Base-by-base conservation (phyloP, 106 monocot species). In the Chionographis japonica region DNA sequence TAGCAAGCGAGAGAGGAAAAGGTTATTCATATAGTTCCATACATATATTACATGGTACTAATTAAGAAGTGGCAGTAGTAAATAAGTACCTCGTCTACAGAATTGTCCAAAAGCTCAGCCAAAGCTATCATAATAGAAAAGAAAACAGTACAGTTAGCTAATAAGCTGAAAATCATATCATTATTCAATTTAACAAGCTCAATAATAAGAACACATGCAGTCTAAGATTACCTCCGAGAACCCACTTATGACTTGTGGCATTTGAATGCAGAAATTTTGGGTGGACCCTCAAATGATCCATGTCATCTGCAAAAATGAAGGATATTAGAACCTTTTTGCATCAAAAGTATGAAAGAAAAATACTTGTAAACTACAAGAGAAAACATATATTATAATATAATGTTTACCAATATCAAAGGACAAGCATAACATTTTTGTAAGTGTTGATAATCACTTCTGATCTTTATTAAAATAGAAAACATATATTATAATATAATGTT, bases 41-140 rank as follows among this genome's bases (percentile, higher is more conserved):
- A 27, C 27, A 27, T 27, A 27, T 27, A 27, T 27, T 27, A 27
- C 27, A 27, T 27, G 27, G 27, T 27, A 27, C 27, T 27, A 27
- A 27, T 27, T 27, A 27, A 27, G 27, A 27, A 27, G 27, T 27
- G 27, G 27, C 27, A 15, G 6, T 13, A 12, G 14, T 16, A 15
- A 18, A n/a, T n/a, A 3, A 0, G 5, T 56, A 56, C 56, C 56
- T 56, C 56, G 15, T 56, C 56, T 2, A 56, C 12, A 56, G 56
- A 15, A 56, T 56, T 56, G 14, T 56, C 56, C 56, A 56, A n/a
- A 56, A 56, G 56, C 56, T 56, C 56, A 15, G 56, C 56, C 14
- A 56, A 56, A 2, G 56, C 56, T 56, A 13, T 56, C 14, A 6
- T 12, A 16, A 6, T 16, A n/a, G 56, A 56, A 18, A 6, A 56